Evolutionary conservation across 352 stramenopile species (phyloP).

Genomic region (Globisporangium mamillatum): DNA sequence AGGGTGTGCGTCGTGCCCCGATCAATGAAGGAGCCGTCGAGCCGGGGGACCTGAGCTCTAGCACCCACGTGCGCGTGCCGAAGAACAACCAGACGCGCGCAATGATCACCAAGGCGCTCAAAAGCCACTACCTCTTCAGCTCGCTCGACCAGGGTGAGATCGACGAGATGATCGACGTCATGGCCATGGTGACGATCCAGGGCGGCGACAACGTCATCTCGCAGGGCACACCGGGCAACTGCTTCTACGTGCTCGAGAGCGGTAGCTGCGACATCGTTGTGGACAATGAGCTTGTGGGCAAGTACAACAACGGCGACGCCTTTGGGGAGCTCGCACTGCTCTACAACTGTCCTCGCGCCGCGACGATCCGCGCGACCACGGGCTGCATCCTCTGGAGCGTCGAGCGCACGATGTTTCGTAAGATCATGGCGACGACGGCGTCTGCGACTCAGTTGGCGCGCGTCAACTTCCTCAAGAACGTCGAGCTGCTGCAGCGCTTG

Average conservation of each 20-base stretch:
- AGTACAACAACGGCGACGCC: constrained; percentile 73
- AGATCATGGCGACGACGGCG: constrained; percentile 80
- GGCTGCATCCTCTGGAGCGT: constrained; percentile 91
- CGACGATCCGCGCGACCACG: constrained; percentile 89
- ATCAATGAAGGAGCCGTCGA: constrained; percentile 81
- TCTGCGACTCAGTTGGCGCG: constrained; percentile 69
- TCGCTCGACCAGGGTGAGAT: constrained; percentile 70
- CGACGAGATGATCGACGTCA: constrained; percentile 84
- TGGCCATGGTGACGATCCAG: constrained; percentile 73
- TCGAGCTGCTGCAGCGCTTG: constrained; percentile 90
- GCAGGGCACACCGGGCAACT: constrained; percentile 86
- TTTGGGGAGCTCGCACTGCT: constrained; percentile 98
- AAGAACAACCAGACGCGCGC: constrained; percentile 71
- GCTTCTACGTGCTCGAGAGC: constrained; percentile 93
- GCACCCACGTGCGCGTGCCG: constrained; percentile 49
- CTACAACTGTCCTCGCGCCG: constrained; percentile 95
- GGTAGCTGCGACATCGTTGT: constrained; percentile 86
- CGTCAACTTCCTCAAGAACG: constrained; percentile 93
- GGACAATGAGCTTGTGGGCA: constrained; percentile 72
- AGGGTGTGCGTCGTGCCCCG: constrained; percentile 62
- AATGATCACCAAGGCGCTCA: constrained; percentile 80
- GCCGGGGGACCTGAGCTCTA: constrained; percentile 49
- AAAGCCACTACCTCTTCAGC: constrained; percentile 82
- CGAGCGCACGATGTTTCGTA: constrained; percentile 85
- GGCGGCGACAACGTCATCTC: constrained; percentile 65